Evolutionary conservation across 768 basidiomycete species (phyloP).

Genomic region (Saitozyma podzolica): DNA sequence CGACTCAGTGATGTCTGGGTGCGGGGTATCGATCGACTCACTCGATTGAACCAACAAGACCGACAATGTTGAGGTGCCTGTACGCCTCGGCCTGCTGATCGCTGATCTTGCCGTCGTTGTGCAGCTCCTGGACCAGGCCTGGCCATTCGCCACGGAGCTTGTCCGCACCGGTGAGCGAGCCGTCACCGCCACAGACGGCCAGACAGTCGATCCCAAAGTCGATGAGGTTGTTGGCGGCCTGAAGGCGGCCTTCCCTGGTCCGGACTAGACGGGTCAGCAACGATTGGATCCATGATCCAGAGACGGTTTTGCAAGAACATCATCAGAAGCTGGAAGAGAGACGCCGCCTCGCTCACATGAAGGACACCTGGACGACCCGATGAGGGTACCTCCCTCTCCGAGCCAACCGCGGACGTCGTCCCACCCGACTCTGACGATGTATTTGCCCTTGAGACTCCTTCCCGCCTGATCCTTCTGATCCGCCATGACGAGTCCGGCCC

Average conservation of each 20-base stretch:
- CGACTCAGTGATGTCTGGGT: background rate
- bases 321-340: background rate
- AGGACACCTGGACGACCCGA: constrained; percentile 50
- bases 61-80: constrained; percentile 88
- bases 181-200: constrained; percentile 96
- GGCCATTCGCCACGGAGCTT: constrained; percentile 94
- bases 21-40: constrained; percentile 20
- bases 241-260: constrained; percentile 80
- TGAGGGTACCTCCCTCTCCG: constrained; percentile 60
- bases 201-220: constrained; percentile 96
- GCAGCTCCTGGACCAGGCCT: constrained; percentile 69
- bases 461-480: constrained; percentile 57
- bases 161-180: constrained; percentile 93
- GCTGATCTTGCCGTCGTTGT: constrained; percentile 71
- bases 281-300: background rate
- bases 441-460: constrained; percentile 75
- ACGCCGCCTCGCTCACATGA: constrained; percentile 30
- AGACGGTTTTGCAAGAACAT: background rate
- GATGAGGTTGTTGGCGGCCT: constrained; percentile 86
- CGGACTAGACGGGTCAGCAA: constrained; percentile 60
- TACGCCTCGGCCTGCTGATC: constrained; percentile 69
- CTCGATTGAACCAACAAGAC: constrained; percentile 98
- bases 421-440: constrained; percentile 95
- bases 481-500: constrained; percentile 13
- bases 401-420: constrained; percentile 98